These are phyloP conservation scores for Allium sativum DNA, from an alignment of 106 monocot genomes.

Conservation along the genomic window DNA sequence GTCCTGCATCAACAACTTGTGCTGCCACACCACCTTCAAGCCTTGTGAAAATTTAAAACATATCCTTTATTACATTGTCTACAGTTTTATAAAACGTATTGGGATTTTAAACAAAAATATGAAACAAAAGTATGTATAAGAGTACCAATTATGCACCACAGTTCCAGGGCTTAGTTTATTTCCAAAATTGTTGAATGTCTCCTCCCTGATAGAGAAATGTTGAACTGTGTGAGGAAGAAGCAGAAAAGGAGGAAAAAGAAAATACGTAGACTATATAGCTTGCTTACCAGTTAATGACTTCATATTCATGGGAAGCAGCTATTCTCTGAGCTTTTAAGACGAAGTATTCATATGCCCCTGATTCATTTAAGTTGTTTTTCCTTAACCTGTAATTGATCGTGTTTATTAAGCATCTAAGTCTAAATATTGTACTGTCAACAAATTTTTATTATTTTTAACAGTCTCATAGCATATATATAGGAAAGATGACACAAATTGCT, in stretches of 20 bases:
- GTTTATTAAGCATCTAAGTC: too few species aligned
- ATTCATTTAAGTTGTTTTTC: slow-evolving; percentile 45
- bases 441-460: too few species aligned
- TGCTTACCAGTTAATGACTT: slow-evolving; percentile 69
- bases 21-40: slow-evolving; percentile 63
- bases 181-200: slow-evolving; percentile 90
- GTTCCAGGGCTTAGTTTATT: slow-evolving; percentile 56
- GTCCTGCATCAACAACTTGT: slow-evolving; percentile 53
- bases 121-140: neutral
- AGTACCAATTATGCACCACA: slow-evolving; percentile 86
- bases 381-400: slow-evolving; percentile 39
- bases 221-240: too few species aligned
- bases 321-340: slow-evolving; percentile 77
- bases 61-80: too few species aligned
- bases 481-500: too few species aligned
- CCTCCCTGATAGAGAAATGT: slow-evolving; percentile 46
- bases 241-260: too few species aligned
- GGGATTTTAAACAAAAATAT: too few species aligned
- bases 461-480: too few species aligned
- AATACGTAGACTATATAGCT: neutral
- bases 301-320: slow-evolving; percentile 83
- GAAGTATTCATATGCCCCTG: slow-evolving; percentile 73
- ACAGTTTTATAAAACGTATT: too few species aligned
- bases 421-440: too few species aligned
- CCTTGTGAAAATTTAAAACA: slow-evolving; percentile 20